A percentile compares a stretch with the other conserved stretches of the same genome.
phyloP scores from a whole-genome alignment of 1,284 basidiomycete genomes.

The Tilletia caries region DNA sequence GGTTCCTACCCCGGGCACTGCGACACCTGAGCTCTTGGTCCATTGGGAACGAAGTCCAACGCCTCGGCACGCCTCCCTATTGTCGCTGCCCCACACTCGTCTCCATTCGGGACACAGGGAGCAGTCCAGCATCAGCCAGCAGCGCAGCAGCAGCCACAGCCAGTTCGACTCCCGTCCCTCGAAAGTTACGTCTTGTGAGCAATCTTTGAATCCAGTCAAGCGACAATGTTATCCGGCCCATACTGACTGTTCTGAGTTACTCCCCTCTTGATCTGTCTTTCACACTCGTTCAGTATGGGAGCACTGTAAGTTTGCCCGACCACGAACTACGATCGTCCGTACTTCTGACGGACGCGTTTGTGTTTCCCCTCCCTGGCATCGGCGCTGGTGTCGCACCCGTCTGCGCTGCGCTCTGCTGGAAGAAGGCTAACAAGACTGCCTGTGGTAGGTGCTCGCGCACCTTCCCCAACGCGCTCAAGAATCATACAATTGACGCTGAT shows the following conservation, averaged over 20 bases:
- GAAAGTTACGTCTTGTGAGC: conserved; percentile 23
- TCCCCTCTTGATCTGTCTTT: background rate
- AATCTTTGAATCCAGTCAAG: no score
- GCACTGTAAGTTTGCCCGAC: background rate
- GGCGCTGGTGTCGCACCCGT: conserved; percentile 83
- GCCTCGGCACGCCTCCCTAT: no score
- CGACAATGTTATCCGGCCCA: no score
- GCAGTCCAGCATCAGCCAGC: no score
- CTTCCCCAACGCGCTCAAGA: no score
- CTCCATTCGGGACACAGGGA: no score
- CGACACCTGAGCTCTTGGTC: conserved; percentile 81
- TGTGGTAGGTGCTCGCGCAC: background rate
- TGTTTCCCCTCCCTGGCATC: conserved; percentile 54
- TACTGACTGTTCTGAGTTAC: no score
- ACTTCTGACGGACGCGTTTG: background rate
- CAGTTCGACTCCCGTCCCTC: no score
- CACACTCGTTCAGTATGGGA: background rate
- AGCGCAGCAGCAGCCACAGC: no score
- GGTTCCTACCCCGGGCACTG: conserved; percentile 79
- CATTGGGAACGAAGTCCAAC: no score
- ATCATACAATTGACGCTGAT: background rate
- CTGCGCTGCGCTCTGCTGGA: conserved; percentile 63
- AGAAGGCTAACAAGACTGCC: conserved; percentile 35
- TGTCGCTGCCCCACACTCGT: no score
- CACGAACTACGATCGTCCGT: no score